Conservation (phyloP, 306 rosid genomes). For the Pterocarpus macrocarpus region DNA sequence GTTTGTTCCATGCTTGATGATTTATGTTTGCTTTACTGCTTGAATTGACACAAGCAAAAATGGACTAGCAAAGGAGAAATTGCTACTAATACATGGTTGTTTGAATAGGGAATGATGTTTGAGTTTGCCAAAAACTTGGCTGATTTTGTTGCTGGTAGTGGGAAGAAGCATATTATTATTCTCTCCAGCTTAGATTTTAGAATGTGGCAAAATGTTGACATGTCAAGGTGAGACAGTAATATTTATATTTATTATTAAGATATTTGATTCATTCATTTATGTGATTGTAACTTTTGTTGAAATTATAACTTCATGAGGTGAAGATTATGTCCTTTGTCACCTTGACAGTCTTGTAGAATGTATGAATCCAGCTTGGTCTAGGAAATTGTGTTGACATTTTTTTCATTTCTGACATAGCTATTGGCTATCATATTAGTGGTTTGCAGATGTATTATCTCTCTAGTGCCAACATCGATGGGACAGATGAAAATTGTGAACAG, state of each 20-base stretch:
- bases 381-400: slow-evolving; percentile 19
- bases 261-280: background rate
- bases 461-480: slow-evolving; percentile 71
- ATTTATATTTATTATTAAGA: slow-evolving; percentile 3
- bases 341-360: slow-evolving; percentile 17
- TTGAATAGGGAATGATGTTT: slow-evolving; percentile 76
- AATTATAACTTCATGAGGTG: slow-evolving; percentile 26
- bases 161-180: slow-evolving; percentile 78
- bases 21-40: slow-evolving; percentile 24
- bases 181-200: slow-evolving; percentile 95
- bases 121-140: slow-evolving; percentile 82
- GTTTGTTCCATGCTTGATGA: slow-evolving; percentile 13
- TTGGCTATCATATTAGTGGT: slow-evolving; percentile 64
- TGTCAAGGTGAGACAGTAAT: slow-evolving; percentile 68
- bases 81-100: slow-evolving; percentile 39
- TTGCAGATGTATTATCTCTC: slow-evolving; percentile 88
- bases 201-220: slow-evolving; percentile 86
- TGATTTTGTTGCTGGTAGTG: slow-evolving; percentile 69
- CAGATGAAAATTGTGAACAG: slow-evolving; percentile 75
- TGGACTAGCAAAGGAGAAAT: slow-evolving; percentile 26
- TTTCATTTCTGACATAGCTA: slow-evolving; percentile 47
- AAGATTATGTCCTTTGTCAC: slow-evolving; percentile 27
- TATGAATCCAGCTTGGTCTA: slow-evolving; percentile 24
- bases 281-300: slow-evolving; percentile 5
- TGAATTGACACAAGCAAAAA: slow-evolving; percentile 1